Base-by-base conservation (phyloP, 2,329 filamentous ascomycete species). In the Exophiala phaeomuriformis region DNA sequence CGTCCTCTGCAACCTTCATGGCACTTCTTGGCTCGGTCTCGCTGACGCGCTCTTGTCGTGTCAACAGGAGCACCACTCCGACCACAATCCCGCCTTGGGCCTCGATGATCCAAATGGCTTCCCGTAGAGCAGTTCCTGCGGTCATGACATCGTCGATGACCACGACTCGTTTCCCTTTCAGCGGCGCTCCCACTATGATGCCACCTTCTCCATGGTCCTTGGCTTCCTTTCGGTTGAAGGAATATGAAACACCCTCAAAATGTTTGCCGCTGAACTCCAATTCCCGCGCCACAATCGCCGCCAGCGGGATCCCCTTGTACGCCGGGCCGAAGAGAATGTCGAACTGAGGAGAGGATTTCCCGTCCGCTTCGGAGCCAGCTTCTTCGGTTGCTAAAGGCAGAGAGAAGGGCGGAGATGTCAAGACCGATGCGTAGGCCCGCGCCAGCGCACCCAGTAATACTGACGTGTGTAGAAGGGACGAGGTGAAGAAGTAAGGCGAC, bases 401-500 rank as follows among this genome's bases (percentile, higher is more conserved):
- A 36, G 51, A 64, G 59, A 72, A 72, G 40, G 73, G 71, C 59
- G 78, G 70, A n/a, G 69, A 62, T 49, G 75, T 71, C 40, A 82
- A 69, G 1, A 78, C 77, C 51, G 77, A 74, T 1, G 91, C 91
- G 71, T 91, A 97, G 55, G 91, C 90, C 39, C 82, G 79, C 49
- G 86, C 81, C 63, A 95, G 87, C 52, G 89, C 82, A 58, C 80
- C 80, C 59, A 94, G 82, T 31, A 95, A 81, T 58, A 84, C 79
- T 27, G 85, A 86, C 49, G 84, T 84, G 77, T 93, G 89, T 73
- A 97, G 94, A 65, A 88, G 82, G 56, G 90, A 90, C 44, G 90
- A 90, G 72, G 95, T 96, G 83, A 97, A 95, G 78, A 97, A 97
- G 79, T 97, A 97, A 40, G 93, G 93, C 8, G 90, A 95, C 64